Base-by-base conservation (phyloP, 768 basidiomycete species). In the Pleurotus pulmonarius region DNA sequence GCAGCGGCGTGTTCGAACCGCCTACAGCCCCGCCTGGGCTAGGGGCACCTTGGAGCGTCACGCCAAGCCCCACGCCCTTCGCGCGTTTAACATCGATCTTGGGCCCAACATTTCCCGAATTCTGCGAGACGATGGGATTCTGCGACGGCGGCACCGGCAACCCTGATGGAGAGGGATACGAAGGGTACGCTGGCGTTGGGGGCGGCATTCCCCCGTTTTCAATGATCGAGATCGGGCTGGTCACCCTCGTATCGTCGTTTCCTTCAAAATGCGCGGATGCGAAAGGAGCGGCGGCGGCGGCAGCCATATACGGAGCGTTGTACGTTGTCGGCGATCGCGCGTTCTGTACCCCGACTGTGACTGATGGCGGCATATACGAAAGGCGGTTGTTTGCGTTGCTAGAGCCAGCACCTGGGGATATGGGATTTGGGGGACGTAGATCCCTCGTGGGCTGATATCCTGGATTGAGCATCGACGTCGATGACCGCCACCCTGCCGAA, bases 151-250 rank as follows among this genome's bases (percentile, higher is more conserved):
- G 85, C 0, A 79, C 79, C 7, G 82, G 73, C 1, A 75, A 59
- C 16, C 80, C 72, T 5, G 74, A 74, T 38, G 71, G 63, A 29
- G 75, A 69, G 0, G 86, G 78, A 64, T 83, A 92, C 1, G 87
- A 78, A 12, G 90, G 88, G 63, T 89, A 89, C 3, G 88, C 85
- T 1, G 90, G 89, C 3, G 87, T 91, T 44, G 76, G 75, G 0
- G 87, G 83, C 1, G 70, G 67, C 43, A 61, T 62, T 81, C 82
- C 5, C 80, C 7, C 11, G 8, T 25, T 15, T 37, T 26, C 3
- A 45, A 43, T n/a, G 59, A 59, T 40, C 60, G 63, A 37, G 47
- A 56, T 24, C 5, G 51, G 51, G 41, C 37, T 40, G 38, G 51
- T 12, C 16, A 53, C 51, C 39, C 15, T n/a, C 18, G 12, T 24